These are phyloP conservation scores for Darksidea phi DNA, from an alignment of 495 filamentous ascomycete genomes.

Conservation along the genomic window DNA sequence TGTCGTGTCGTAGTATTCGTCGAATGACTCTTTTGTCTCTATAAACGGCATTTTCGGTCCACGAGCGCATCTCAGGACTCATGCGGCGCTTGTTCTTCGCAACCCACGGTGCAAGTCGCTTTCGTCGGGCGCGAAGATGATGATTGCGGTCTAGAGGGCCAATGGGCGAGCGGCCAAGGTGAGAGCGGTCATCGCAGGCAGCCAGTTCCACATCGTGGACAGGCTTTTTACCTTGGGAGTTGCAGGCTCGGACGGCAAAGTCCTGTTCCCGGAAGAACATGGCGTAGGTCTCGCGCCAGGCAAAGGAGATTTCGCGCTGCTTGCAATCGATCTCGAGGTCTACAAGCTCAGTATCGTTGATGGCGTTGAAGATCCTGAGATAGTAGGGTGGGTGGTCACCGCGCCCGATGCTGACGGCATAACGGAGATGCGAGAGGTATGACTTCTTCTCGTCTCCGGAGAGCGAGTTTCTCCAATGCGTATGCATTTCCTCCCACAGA, in stretches of 20 bases:
- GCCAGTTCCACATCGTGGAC: background rate
- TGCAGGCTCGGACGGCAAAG: background rate
- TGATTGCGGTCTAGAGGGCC: background rate
- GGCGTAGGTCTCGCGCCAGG: constrained; percentile 19
- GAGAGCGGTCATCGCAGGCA: background rate
- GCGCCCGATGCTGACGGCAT: constrained; percentile 8
- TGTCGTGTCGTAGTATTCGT: constrained; percentile 1
- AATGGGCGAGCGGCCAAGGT: background rate
- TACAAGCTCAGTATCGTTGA: constrained; percentile 22
- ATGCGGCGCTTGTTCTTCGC: constrained; percentile 19
- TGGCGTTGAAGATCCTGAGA: constrained; percentile 12
- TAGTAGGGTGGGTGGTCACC: constrained; percentile 21
- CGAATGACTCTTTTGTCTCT: background rate
- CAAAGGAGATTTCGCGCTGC: constrained; percentile 15
- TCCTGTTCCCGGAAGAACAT: constrained; percentile 22
- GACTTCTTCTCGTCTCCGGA: background rate
- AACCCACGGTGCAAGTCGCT: constrained; percentile 8
- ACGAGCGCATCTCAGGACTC: constrained; percentile 4
- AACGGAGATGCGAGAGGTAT: constrained; percentile 5
- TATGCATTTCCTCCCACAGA: constrained; percentile 11
- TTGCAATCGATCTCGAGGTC: constrained; percentile 19
- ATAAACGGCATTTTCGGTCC: background rate
- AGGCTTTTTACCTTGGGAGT: background rate
- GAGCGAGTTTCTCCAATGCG: background rate
- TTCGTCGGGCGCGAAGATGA: constrained; percentile 6